Conservation (phyloP, 2,329 filamentous ascomycete genomes). For the Trichoderma atrobrunneum region DNA sequence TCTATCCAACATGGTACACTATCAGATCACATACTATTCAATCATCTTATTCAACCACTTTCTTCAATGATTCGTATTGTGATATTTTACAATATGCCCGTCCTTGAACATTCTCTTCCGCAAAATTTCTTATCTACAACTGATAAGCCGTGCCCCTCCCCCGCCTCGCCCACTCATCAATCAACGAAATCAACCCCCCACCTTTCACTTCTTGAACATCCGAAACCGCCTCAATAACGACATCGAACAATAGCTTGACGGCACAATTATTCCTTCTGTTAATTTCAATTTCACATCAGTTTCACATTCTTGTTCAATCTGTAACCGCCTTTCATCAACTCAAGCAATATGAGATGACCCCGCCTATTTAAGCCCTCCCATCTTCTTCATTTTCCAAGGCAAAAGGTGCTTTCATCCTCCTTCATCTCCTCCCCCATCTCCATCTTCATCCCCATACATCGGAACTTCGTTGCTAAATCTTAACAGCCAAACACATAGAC, state of each 20-base stretch:
- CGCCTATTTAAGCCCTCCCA: neutral
- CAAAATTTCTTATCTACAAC: constrained; percentile 7
- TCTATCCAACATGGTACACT: neutral
- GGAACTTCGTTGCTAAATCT: neutral
- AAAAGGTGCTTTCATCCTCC: neutral
- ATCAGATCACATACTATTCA: neutral
- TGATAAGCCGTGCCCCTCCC: constrained; percentile 15
- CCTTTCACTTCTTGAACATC: neutral
- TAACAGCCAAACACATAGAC: neutral
- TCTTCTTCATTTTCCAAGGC: neutral
- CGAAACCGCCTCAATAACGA: neutral
- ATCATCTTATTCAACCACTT: neutral
- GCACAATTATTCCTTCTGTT: neutral
- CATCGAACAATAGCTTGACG: neutral
- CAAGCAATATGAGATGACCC: neutral
- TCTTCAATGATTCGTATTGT: neutral
- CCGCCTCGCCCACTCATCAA: neutral
- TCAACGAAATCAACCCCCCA: neutral
- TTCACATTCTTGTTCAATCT: neutral
- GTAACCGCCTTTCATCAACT: neutral
- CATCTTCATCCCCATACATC: neutral
- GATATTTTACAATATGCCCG: neutral
- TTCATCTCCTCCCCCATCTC: neutral
- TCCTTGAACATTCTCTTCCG: neutral
- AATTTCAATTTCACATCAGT: neutral